Conservation (phyloP, 371 early-diverging fungal genomes). For the Saksenaea vasiformis region DNA sequence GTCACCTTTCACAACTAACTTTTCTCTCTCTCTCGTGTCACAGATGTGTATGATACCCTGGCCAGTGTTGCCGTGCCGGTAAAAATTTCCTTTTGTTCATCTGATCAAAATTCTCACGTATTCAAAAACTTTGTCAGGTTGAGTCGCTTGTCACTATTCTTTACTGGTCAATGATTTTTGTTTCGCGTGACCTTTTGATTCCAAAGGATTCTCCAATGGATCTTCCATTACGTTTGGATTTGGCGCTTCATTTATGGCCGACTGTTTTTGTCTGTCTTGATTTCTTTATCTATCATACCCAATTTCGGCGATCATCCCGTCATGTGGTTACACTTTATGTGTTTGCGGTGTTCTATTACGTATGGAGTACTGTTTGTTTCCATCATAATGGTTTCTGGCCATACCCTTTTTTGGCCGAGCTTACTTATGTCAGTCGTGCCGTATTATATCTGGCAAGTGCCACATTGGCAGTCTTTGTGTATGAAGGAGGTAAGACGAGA, state of each 20-base stretch:
- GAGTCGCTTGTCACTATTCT: conserved; percentile 27
- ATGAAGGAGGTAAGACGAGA: conserved; percentile 22
- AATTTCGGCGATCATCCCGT: conserved; percentile 17
- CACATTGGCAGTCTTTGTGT: conserved; percentile 19
- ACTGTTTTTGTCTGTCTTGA: conserved; percentile 25
- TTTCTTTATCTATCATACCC: conserved; percentile 24
- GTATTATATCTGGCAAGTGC: conserved; percentile 24
- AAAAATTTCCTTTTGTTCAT: neutral
- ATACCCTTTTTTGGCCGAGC: conserved; percentile 26
- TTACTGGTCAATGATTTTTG: conserved; percentile 29
- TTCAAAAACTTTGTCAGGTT: conserved; percentile 15
- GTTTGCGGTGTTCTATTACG: conserved; percentile 20
- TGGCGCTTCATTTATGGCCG: conserved; percentile 31
- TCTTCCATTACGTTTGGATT: conserved; percentile 21
- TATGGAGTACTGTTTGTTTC: conserved; percentile 25
- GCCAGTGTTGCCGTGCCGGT: neutral
- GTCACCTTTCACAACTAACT: neutral
- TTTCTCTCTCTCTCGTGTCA: too few species aligned
- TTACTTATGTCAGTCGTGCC: conserved; percentile 14
- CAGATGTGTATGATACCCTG: too few species aligned
- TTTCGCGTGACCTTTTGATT: conserved; percentile 16
- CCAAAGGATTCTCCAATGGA: conserved; percentile 18
- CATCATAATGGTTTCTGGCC: conserved; percentile 25
- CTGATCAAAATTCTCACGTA: neutral
- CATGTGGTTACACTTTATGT: conserved; percentile 23